Percentiles rank a stretch among this genome's conserved stretches.
Evolutionary conservation across 176 grass and related monocot genomes (phyloP).

Genomic region (Neostapfia colusana): DNA sequence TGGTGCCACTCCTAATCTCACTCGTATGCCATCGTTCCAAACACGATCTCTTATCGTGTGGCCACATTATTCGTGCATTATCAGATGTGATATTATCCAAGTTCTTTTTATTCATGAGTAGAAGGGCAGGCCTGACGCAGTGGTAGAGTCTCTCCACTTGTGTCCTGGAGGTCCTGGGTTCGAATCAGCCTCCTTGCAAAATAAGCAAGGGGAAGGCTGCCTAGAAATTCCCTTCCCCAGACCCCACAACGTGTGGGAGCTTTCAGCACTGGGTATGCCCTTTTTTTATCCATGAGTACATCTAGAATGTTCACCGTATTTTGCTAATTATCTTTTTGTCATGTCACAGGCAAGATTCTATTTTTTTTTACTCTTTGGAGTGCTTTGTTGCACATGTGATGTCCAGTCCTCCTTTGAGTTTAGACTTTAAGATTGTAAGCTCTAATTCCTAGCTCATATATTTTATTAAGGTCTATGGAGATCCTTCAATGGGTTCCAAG

Average conservation of each 20-base stretch:
- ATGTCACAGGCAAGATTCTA: slow-evolving; percentile 21
- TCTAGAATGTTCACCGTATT: background rate
- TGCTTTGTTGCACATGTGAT: slow-evolving; percentile 34
- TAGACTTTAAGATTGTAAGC: slow-evolving; percentile 6
- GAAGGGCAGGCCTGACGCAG: too few species aligned
- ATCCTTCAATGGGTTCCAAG: slow-evolving; percentile 79
- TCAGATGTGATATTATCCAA: background rate
- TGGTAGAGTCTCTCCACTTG: too few species aligned
- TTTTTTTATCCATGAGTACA: background rate
- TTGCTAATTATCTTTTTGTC: background rate
- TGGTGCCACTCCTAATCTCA: too few species aligned
- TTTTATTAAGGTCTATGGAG: slow-evolving; percentile 61
- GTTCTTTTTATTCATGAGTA: background rate
- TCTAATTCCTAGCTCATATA: slow-evolving; percentile 11
- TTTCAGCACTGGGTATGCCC: too few species aligned
- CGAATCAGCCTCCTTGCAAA: too few species aligned
- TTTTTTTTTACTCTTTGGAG: background rate
- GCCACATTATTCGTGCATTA: slow-evolving; percentile 9
- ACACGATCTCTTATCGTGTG: too few species aligned
- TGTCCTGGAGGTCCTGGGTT: too few species aligned
- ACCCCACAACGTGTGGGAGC: too few species aligned
- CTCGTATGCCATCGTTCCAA: too few species aligned
- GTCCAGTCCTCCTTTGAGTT: slow-evolving; percentile 20
- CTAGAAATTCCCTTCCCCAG: too few species aligned
- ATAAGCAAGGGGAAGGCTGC: too few species aligned